Percentiles rank a stretch among this genome's conserved stretches.
Evolutionary conservation across 257 asterid species (phyloP).

Genomic region (Petunia secreta): DNA sequence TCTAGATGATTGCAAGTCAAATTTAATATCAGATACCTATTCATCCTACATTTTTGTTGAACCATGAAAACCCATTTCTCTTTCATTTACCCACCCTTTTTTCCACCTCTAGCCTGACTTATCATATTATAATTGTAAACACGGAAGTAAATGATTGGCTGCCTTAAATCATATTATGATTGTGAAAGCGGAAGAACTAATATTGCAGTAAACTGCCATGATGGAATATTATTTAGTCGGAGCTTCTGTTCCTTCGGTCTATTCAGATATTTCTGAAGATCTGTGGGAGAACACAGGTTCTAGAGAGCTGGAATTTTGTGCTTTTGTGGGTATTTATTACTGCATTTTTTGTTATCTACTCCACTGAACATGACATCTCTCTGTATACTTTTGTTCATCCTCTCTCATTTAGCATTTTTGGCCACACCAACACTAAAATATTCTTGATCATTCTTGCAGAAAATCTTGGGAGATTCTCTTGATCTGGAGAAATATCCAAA

Average conservation of each 20-base stretch:
- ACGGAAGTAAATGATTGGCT: neutral
- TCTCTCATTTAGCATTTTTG: neutral
- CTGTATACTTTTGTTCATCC: neutral
- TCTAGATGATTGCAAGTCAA: neutral
- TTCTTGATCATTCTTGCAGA: conserved; percentile 47
- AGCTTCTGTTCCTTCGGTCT: neutral
- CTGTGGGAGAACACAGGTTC: too few relatives aligned
- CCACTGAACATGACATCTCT: neutral
- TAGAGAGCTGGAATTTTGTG: too few relatives aligned
- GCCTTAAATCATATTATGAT: neutral
- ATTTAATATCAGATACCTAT: too few relatives aligned
- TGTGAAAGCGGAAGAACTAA: neutral
- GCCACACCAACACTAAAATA: neutral
- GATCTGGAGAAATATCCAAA: conserved; percentile 71
- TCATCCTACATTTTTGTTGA: too few relatives aligned
- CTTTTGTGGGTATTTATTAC: too few relatives aligned
- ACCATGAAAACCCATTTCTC: too few relatives aligned
- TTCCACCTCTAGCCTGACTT: neutral
- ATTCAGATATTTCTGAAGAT: neutral
- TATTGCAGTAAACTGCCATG: neutral
- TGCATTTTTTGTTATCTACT: too few relatives aligned
- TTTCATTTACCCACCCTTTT: too few relatives aligned
- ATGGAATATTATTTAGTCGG: neutral
- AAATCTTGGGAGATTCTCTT: conserved; percentile 60
- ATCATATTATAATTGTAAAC: neutral